A percentile compares a stretch with the other conserved stretches of the same genome.
These are phyloP conservation scores for Trifolium repens DNA, from an alignment of 306 rosid species.

Conservation along the genomic window DNA sequence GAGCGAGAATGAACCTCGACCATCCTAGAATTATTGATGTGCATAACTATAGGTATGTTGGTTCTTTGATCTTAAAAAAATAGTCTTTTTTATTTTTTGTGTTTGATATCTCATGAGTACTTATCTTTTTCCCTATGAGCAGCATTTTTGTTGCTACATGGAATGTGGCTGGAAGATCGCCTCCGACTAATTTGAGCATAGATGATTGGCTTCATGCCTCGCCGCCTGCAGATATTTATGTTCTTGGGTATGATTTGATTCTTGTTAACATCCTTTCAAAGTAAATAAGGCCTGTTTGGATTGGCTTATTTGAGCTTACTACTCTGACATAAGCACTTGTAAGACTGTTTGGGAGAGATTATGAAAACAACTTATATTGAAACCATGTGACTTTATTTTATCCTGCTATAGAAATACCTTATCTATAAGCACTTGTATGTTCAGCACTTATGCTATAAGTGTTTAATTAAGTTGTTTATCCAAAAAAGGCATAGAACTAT, in stretches of 20 bases:
- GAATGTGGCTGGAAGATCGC: slow-evolving; percentile 99
- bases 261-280: neutral
- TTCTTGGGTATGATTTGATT: slow-evolving; percentile 79
- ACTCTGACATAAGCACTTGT: neutral
- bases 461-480: neutral
- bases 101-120: slow-evolving; percentile 38
- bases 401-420: neutral
- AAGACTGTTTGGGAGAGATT: neutral
- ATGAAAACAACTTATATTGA: neutral
- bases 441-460: neutral
- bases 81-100: slow-evolving; percentile 32
- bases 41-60: slow-evolving; percentile 80
- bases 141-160: slow-evolving; percentile 96
- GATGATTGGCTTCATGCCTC: slow-evolving; percentile 97
- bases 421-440: neutral
- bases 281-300: neutral
- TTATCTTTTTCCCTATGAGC: slow-evolving; percentile 39
- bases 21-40: slow-evolving; percentile 95
- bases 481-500: slow-evolving; percentile 1
- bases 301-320: neutral
- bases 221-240: slow-evolving; percentile 97
- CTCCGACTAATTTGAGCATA: slow-evolving; percentile 80
- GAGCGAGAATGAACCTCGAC: slow-evolving; percentile 88
- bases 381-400: neutral
- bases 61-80: slow-evolving; percentile 29